phyloP scores from a whole-genome alignment of 768 basidiomycete species.

The Calocybe cyanea region DNA sequence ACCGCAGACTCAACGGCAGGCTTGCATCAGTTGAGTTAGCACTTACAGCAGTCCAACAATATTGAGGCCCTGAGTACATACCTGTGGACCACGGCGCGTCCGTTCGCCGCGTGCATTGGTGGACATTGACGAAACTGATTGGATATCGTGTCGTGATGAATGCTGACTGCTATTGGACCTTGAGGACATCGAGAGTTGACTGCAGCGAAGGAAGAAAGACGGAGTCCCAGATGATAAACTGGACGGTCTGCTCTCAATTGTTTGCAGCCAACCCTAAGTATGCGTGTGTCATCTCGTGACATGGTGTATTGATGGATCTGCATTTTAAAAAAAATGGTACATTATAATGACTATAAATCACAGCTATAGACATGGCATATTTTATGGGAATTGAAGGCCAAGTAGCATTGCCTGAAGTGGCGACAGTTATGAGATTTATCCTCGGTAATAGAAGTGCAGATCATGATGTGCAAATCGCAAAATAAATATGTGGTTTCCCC shows the following conservation, averaged over 20 bases:
- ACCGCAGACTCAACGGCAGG: slow-evolving; percentile 88
- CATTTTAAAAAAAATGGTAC: no score
- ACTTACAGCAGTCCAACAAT: slow-evolving; percentile 4
- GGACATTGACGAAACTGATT: slow-evolving; percentile 45
- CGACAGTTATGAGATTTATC: no score
- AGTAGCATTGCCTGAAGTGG: no score
- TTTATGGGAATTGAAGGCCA: no score
- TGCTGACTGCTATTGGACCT: slow-evolving; percentile 29
- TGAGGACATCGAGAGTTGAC: slow-evolving; percentile 23
- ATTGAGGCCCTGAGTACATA: slow-evolving; percentile 17
- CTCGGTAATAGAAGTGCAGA: background rate
- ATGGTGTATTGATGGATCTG: no score
- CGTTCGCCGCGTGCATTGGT: slow-evolving; percentile 40
- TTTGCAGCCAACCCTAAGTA: no score
- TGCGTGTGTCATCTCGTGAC: no score
- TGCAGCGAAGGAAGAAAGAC: background rate
- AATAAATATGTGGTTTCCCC: background rate
- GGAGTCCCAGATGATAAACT: background rate
- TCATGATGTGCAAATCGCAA: background rate
- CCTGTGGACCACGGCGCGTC: slow-evolving; percentile 35
- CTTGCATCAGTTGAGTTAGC: slow-evolving; percentile 27
- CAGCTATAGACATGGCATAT: no score
- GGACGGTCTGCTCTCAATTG: slow-evolving; percentile 1
- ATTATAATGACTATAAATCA: no score
- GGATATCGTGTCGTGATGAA: slow-evolving; percentile 49